Evolutionary conservation across 1,284 basidiomycete species (phyloP).

Genomic region (Anthracocystis setariae): DNA sequence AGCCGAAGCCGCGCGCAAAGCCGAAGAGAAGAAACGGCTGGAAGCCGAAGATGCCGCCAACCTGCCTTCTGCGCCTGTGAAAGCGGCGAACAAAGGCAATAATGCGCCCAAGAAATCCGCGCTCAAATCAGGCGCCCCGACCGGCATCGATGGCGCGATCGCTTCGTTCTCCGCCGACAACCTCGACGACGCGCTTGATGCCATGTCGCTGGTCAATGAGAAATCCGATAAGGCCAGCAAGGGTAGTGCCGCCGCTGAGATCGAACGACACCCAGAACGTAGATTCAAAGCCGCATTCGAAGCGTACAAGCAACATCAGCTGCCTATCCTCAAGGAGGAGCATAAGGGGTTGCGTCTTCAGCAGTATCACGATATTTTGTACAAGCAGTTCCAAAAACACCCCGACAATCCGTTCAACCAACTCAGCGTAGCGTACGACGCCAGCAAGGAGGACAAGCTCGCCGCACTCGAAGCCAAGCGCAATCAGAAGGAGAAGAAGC

Average conservation of each 20-base stretch:
- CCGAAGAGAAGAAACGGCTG: conserved; percentile 70
- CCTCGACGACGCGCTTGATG: conserved; percentile 89
- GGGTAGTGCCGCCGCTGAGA: conserved; percentile 74
- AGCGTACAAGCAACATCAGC: conserved; percentile 87
- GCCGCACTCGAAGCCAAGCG: conserved; percentile 74
- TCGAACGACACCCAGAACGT: conserved; percentile 95
- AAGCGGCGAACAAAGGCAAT: conserved; percentile 71
- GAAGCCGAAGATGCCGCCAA: conserved; percentile 84
- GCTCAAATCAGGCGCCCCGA: conserved; percentile 29
- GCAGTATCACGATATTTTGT: conserved; percentile 75
- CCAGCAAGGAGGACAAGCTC: conserved; percentile 82
- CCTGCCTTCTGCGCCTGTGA: conserved; percentile 76
- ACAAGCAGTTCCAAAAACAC: conserved; percentile 74
- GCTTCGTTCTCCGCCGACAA: conserved; percentile 80
- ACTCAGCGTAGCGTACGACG: conserved; percentile 77
- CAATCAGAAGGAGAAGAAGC: conserved; percentile 61
- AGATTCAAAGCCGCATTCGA: conserved; percentile 79
- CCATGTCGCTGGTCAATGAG: conserved; percentile 86
- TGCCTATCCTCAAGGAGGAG: conserved; percentile 82
- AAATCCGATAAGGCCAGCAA: conserved; percentile 88
- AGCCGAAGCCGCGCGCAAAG: conserved; percentile 70
- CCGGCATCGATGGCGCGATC: conserved; percentile 54
- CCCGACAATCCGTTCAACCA: conserved; percentile 83
- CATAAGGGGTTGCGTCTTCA: conserved; percentile 84
- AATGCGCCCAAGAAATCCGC: conserved; percentile 40